These are phyloP conservation scores for Umbelopsis isabellina DNA, from an alignment of 192 early-diverging fungal species.

Conservation along the genomic window DNA sequence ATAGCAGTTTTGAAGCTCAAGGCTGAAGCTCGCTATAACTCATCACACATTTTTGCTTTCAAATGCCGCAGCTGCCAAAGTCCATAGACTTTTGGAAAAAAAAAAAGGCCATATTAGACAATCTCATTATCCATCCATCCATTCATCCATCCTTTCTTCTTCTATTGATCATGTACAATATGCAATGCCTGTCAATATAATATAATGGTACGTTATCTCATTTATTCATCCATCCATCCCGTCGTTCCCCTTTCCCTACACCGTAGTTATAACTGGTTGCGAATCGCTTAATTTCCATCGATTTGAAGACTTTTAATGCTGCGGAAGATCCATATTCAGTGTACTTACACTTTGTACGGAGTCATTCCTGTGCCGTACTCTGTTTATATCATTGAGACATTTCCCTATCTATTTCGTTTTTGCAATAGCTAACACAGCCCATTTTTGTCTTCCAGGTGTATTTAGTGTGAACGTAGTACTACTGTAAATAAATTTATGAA, in stretches of 20 bases:
- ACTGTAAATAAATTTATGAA: too few relatives aligned
- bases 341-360: slow-evolving; percentile 25
- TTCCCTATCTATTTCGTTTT: neutral
- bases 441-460: neutral
- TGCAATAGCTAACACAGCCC: neutral
- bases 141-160: neutral
- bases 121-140: slow-evolving; percentile 21
- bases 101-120: too few relatives aligned
- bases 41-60: too few relatives aligned
- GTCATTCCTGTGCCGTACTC: slow-evolving; percentile 20
- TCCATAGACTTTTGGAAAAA: too few relatives aligned
- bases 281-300: slow-evolving; percentile 21
- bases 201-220: slow-evolving; percentile 10
- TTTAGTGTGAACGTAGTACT: neutral
- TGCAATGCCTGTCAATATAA: neutral
- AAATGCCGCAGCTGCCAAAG: too few relatives aligned
- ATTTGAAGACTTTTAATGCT: slow-evolving; percentile 23
- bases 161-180: slow-evolving; percentile 2
- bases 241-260: neutral
- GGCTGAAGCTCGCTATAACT: too few relatives aligned
- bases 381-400: slow-evolving; percentile 24
- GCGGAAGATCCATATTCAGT: slow-evolving; percentile 12
- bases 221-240: neutral
- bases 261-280: slow-evolving; percentile 24
- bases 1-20: neutral